Percentiles rank a stretch among this genome's conserved stretches.
phyloP scores from a whole-genome alignment of 179 eudicot genomes.

The Actinidia arguta region DNA sequence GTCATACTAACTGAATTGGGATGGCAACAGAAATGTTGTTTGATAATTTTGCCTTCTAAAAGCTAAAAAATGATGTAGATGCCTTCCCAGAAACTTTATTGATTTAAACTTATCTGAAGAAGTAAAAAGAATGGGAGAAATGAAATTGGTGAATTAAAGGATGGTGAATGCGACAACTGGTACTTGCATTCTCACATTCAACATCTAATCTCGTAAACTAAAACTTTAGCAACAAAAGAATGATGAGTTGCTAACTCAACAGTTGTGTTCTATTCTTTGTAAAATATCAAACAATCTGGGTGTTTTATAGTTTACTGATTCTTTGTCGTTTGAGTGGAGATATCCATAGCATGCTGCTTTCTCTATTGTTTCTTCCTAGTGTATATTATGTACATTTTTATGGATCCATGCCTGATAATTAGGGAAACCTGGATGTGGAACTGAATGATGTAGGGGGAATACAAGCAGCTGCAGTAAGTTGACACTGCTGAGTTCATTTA shows the following conservation, averaged over 20 bases:
- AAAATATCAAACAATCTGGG: neutral
- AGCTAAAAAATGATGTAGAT: neutral
- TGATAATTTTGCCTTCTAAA: slow-evolving; percentile 1
- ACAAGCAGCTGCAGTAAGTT: slow-evolving; percentile 62
- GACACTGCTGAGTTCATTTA: neutral
- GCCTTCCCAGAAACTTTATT: too few species aligned
- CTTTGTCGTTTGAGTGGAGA: neutral
- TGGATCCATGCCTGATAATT: neutral
- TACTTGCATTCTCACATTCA: slow-evolving; percentile 7
- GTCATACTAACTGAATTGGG: neutral
- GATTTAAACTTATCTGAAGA: neutral
- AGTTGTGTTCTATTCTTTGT: neutral
- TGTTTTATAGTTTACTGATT: neutral
- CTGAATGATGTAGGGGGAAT: slow-evolving; percentile 59
- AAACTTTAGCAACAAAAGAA: neutral
- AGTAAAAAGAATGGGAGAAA: neutral
- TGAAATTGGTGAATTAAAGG: neutral
- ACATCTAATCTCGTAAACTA: neutral
- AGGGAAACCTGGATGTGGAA: slow-evolving; percentile 70
- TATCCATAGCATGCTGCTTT: neutral
- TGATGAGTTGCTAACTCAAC: neutral
- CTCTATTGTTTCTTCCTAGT: neutral
- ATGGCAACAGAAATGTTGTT: neutral
- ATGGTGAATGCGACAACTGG: neutral
- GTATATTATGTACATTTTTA: neutral